A percentile compares a stretch with the other conserved stretches of the same genome.
phyloP scores from a whole-genome alignment of 2,329 filamentous ascomycete species.

The Pseudofabraea citricarpa region DNA sequence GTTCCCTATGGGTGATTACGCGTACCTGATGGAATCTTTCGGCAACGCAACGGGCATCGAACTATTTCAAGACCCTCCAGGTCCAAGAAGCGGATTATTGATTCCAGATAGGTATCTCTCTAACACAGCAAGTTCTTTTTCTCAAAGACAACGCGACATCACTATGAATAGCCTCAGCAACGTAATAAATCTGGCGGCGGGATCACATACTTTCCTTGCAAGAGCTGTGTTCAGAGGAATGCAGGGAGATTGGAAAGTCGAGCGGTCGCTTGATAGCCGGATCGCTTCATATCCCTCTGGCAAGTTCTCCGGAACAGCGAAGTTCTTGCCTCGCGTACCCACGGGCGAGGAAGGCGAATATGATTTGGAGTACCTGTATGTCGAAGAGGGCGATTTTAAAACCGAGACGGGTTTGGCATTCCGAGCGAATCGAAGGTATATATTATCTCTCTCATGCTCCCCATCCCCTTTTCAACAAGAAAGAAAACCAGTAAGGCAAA shows the following conservation, averaged over 20 bases:
- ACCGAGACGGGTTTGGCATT: conserved; percentile 36
- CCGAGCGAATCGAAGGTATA: conserved; percentile 20
- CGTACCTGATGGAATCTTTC: conserved; percentile 70
- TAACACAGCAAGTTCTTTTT: conserved; percentile 38
- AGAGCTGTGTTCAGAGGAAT: conserved; percentile 66
- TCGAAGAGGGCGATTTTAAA: conserved; percentile 62
- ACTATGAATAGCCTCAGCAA: conserved; percentile 27
- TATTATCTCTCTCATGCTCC: too few species aligned
- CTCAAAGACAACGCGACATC: conserved; percentile 38
- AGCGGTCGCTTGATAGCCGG: conserved; percentile 49
- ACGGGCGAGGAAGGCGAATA: conserved; percentile 40
- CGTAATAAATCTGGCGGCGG: conserved; percentile 14
- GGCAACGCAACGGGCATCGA: conserved; percentile 50
- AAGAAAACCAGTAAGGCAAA: not conserved
- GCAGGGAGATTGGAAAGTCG: conserved; percentile 64
- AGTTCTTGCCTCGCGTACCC: conserved; percentile 57
- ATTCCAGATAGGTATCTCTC: not conserved
- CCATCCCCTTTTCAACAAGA: too few species aligned
- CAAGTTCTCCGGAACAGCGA: conserved; percentile 58
- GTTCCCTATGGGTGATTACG: conserved; percentile 81
- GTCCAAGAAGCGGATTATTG: conserved; percentile 10
- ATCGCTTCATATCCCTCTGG: conserved; percentile 58
- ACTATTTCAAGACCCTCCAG: conserved; percentile 30
- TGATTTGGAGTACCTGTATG: conserved; percentile 56
- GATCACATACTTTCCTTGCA: conserved; percentile 47